A percentile compares a stretch with the other conserved stretches of the same genome.
Evolutionary conservation across 176 grass and related monocot species (phyloP).

Genomic region (Aechmea fasciata): DNA sequence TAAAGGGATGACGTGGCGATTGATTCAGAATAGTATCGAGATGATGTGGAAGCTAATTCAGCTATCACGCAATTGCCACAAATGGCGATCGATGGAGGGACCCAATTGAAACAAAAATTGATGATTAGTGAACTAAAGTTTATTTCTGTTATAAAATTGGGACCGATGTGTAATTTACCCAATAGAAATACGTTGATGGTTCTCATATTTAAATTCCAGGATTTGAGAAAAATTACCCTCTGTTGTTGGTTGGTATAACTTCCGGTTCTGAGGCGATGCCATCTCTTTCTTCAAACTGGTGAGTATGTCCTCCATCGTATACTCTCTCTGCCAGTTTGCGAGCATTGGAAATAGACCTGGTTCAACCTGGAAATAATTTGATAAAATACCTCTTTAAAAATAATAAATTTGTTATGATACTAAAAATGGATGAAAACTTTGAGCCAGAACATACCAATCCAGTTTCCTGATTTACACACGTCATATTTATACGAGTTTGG

Average conservation of each 20-base stretch:
- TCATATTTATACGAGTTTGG: slow-evolving; percentile 68
- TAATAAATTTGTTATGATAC: slow-evolving; percentile 8
- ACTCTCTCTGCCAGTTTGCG: slow-evolving; percentile 70
- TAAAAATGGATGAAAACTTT: neutral
- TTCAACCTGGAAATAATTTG: slow-evolving; percentile 59
- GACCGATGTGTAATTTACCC: no score
- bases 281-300: slow-evolving; percentile 74
- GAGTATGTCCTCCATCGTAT: slow-evolving; percentile 87
- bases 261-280: slow-evolving; percentile 79
- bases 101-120: no score
- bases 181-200: no score
- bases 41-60: no score
- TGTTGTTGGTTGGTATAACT: slow-evolving; percentile 49
- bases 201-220: no score
- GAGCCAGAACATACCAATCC: slow-evolving; percentile 42
- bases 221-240: no score
- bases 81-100: no score
- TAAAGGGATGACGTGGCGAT: no score
- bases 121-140: no score
- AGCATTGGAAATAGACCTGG: slow-evolving; percentile 74
- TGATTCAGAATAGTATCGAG: no score
- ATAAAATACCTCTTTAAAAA: slow-evolving; percentile 5
- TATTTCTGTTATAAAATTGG: no score
- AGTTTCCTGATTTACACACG: slow-evolving; percentile 51
- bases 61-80: no score